Conservation (phyloP, 202 grass and related monocot genomes). For the Bolboschoenoplectus hybrid region DNA sequence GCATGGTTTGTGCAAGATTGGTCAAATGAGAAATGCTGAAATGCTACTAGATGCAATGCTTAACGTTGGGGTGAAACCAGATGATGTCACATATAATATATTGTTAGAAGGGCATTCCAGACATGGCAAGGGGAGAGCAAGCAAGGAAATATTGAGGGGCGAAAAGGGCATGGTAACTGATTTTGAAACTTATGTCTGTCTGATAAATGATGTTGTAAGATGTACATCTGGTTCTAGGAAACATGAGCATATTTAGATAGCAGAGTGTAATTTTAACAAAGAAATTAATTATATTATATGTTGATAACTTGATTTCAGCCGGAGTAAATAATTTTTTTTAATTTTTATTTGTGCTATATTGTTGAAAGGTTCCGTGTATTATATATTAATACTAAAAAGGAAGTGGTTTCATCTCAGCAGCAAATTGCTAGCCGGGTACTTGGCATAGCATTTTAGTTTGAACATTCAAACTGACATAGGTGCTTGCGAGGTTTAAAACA, state of each 20-base stretch:
- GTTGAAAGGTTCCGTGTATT: no score
- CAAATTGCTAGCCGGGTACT: neutral
- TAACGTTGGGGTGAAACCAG: constrained; percentile 61
- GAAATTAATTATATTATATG: neutral
- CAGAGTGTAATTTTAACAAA: neutral
- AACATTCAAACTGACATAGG: no score
- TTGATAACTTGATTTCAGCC: no score
- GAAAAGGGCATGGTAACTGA: constrained; percentile 77
- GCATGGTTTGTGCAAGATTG: constrained; percentile 75
- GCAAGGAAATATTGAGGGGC: constrained; percentile 57
- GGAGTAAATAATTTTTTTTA: no score
- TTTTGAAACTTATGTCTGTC: constrained; percentile 63
- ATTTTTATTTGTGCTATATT: no score
- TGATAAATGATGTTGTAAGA: constrained; percentile 67
- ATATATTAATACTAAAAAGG: neutral
- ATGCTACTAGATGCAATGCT: constrained; percentile 82
- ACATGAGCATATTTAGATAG: neutral
- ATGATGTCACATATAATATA: constrained; percentile 94
- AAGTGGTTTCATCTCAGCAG: neutral
- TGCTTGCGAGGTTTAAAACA: neutral
- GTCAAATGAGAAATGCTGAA: constrained; percentile 83
- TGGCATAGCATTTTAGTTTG: neutral
- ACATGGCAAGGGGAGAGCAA: constrained; percentile 50
- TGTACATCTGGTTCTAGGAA: constrained; percentile 26
- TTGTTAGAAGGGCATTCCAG: constrained; percentile 81